Conservation (phyloP, 208 protist species). For the Leishmania lainsoni region DNA sequence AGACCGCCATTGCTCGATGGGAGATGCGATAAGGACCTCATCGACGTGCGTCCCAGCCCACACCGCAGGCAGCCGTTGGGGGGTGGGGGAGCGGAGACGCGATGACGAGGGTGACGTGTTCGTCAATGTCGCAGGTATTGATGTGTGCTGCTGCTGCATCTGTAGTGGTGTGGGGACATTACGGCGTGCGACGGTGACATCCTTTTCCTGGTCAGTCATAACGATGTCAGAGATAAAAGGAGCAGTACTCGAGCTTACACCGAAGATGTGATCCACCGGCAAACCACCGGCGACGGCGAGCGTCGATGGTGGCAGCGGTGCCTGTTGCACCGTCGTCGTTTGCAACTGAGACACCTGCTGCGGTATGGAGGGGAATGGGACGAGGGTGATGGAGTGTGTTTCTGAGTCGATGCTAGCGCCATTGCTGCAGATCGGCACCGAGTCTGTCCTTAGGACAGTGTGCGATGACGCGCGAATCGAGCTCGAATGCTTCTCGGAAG, state of each 20-base stretch:
- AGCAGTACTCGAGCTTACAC: not conserved
- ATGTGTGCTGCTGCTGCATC: not conserved
- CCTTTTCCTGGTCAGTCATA: not conserved
- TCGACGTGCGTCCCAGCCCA: not conserved
- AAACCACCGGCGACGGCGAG: not conserved
- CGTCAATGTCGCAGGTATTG: not conserved
- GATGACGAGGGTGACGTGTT: not conserved
- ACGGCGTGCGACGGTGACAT: not conserved
- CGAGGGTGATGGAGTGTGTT: slow-evolving; percentile 12
- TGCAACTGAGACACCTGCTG: slow-evolving; percentile 3
- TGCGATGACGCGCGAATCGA: not conserved
- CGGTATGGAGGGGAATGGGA: slow-evolving; percentile 20
- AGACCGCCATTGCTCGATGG: not conserved
- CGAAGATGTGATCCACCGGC: not conserved
- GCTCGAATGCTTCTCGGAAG: not conserved
- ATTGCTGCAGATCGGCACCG: slow-evolving; percentile 1
- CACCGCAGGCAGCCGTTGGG: not conserved
- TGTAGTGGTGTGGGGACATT: not conserved
- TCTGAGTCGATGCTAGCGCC: not conserved
- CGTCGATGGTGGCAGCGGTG: not conserved
- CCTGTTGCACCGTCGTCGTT: not conserved
- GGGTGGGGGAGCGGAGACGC: slow-evolving; percentile 26
- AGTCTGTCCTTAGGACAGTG: slow-evolving; percentile 5
- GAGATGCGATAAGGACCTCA: not conserved
- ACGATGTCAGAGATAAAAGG: slow-evolving; percentile 12